phyloP scores from a whole-genome alignment of 768 basidiomycete genomes.

The Podaxis mareebaensis region DNA sequence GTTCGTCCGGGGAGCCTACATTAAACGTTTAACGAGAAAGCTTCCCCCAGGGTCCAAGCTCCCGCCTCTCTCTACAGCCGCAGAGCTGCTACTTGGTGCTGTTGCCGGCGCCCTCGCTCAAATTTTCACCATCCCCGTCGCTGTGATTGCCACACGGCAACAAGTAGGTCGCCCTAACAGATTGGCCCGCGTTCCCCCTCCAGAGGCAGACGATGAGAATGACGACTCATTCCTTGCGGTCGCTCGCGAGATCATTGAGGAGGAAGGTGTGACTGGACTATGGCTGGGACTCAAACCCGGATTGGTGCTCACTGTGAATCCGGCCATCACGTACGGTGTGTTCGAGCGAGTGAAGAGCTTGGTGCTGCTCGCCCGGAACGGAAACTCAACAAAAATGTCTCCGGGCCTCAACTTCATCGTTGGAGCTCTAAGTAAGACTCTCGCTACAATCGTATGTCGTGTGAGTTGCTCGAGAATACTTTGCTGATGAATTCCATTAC shows the following conservation, averaged over 20 bases:
- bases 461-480: not conserved
- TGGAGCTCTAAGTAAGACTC: constrained; percentile 92
- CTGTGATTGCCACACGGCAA: constrained; percentile 96
- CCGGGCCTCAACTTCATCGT: constrained; percentile 80
- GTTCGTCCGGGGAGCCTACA: constrained; percentile 81
- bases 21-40: constrained; percentile 63
- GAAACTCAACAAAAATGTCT: constrained; percentile 60
- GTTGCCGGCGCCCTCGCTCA: constrained; percentile 93
- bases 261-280: constrained; percentile 84
- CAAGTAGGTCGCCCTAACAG: constrained; percentile 67
- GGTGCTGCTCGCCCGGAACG: constrained; percentile 55
- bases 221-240: constrained; percentile 81
- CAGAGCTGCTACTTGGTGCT: constrained; percentile 88
- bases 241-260: constrained; percentile 82
- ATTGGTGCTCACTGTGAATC: constrained; percentile 94
- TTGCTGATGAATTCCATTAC: not conserved
- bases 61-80: constrained; percentile 66
- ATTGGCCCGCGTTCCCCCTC: constrained; percentile 7
- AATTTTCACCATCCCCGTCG: constrained; percentile 97
- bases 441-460: constrained; percentile 86
- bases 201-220: constrained; percentile 24
- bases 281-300: constrained; percentile 95
- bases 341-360: constrained; percentile 89
- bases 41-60: constrained; percentile 61
- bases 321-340: constrained; percentile 94